These are phyloP conservation scores for Mycena floridula DNA, from an alignment of 768 basidiomycete species.

Conservation along the genomic window DNA sequence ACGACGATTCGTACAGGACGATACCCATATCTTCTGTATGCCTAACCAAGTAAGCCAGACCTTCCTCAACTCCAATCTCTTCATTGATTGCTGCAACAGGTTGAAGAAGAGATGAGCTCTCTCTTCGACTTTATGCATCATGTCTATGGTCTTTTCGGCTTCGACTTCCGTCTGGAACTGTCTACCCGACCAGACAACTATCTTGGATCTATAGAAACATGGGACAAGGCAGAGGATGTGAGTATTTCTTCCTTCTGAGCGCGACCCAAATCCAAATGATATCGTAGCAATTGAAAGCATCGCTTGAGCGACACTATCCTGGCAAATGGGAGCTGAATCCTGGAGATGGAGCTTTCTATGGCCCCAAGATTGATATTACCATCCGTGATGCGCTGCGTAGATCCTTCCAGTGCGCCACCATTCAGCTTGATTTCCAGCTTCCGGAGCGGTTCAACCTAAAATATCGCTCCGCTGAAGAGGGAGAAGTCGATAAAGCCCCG, in stretches of 20 bases:
- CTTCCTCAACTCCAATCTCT: slow-evolving; percentile 1
- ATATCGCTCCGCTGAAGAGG: slow-evolving; percentile 76
- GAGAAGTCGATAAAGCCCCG: slow-evolving; percentile 46
- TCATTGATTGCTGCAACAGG: slow-evolving; percentile 35
- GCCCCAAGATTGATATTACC: slow-evolving; percentile 98
- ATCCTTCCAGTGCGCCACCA: slow-evolving; percentile 97
- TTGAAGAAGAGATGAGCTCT: slow-evolving; percentile 78
- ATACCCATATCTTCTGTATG: slow-evolving; percentile 98
- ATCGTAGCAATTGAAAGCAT: slow-evolving; percentile 75
- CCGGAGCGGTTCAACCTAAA: slow-evolving; percentile 94
- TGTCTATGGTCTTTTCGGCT: slow-evolving; percentile 91
- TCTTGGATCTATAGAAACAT: slow-evolving; percentile 83
- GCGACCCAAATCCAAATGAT: too few species aligned
- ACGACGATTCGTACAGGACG: slow-evolving; percentile 93
- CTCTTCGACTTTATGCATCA: slow-evolving; percentile 95
- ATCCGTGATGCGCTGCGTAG: slow-evolving; percentile 88
- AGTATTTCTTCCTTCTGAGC: slow-evolving; percentile 17
- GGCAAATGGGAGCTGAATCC: slow-evolving; percentile 92
- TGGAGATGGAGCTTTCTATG: slow-evolving; percentile 98
- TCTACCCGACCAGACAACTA: slow-evolving; percentile 95
- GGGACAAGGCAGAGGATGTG: slow-evolving; percentile 85
- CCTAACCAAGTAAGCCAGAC: slow-evolving; percentile 61
- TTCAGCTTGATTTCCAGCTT: slow-evolving; percentile 98
- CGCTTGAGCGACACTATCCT: slow-evolving; percentile 80
- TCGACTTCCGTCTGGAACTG: slow-evolving; percentile 88